These are phyloP conservation scores for Desmodesmus armatus DNA, from an alignment of 139 green algal species.

Conservation along the genomic window DNA sequence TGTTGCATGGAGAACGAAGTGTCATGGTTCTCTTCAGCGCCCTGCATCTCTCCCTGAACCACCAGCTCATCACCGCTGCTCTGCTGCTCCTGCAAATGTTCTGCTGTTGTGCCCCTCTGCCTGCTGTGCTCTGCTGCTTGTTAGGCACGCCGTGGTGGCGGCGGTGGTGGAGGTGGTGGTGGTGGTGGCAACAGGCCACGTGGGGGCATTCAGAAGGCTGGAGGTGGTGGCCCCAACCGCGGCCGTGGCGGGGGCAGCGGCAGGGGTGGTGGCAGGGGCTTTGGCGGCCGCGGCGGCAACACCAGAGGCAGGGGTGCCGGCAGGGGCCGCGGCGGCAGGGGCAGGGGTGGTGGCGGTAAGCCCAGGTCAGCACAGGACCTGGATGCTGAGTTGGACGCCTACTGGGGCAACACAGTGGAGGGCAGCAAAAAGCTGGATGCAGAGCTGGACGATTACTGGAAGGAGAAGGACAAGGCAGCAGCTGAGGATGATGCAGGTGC, in stretches of 20 bases:
- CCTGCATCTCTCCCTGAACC: no score
- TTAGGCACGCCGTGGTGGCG: not conserved
- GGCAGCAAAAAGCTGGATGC: slow-evolving; percentile 42
- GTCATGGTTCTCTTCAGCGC: no score
- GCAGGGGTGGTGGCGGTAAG: not conserved
- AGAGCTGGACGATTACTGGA: slow-evolving; percentile 39
- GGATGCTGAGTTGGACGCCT: slow-evolving; percentile 41
- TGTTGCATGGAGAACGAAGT: no score
- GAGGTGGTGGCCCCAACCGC: not conserved
- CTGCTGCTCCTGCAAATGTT: not conserved
- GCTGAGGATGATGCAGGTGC: not conserved
- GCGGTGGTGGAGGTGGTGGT: no score
- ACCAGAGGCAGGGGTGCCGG: not conserved
- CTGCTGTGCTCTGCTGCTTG: no score
- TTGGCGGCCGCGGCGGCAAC: slow-evolving; percentile 2
- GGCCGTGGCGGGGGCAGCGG: slow-evolving; percentile 1
- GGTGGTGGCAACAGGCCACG: no score
- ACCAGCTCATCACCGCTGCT: no score
- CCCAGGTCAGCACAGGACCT: slow-evolving; percentile 25
- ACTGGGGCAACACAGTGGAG: slow-evolving; percentile 24
- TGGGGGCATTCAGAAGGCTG: not conserved
- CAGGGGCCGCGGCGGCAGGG: not conserved
- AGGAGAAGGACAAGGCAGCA: not conserved
- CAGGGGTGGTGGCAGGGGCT: slow-evolving; percentile 6
- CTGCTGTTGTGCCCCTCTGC: no score